Base-by-base conservation (phyloP, 768 basidiomycete species). In the Suillus decipiens region DNA sequence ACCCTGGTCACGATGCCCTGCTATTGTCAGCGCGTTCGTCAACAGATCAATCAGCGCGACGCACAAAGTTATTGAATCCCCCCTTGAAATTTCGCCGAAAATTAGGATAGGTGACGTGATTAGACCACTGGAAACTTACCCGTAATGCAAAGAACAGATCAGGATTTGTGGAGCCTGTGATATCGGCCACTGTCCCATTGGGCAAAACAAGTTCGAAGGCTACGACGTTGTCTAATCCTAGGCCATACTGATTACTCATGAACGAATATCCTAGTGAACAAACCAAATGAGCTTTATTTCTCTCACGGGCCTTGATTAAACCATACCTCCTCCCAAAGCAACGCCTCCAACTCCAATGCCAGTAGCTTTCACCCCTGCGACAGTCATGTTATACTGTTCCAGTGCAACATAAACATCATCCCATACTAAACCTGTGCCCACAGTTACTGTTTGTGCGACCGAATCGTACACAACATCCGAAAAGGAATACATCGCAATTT, bases 301-400 rank as follows among this genome's bases (percentile, higher is more conserved):
- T 9, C 4, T 31, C 1, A 4, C 1, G 28, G 4, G 48, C 9
- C 50, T 50, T 9, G 8, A 15, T 50, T 31, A 50, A 31, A 50
- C 15, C 28, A 50, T 50, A 81, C 81, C 86, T 79, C 88, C 87
- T 10, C 86, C 86, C 0, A 89, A 75, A 10, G 77, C 81, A 64
- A 86, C 82, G 1, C 87, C 86, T 22, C 80, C 86, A 22, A 87
- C 84, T 34, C 86, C 88, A 33, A 86, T 82, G 10, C 86, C 86
- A 10, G 80, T 72, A 2, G 87, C 84, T 1, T 88, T 77, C 1
- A 83, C 87, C 0, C 89, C 88, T 8, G 87, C 79, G 11, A 89
- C 85, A 48, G 78, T 86, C 6, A 86, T 82, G 7, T 75, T 77
- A 61, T 77, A 67, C 0, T 81, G 83, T 5, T 74, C 78, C 4